Base-by-base conservation (phyloP, 176 grass and related monocot genomes). In the Calamus simplicifolius region DNA sequence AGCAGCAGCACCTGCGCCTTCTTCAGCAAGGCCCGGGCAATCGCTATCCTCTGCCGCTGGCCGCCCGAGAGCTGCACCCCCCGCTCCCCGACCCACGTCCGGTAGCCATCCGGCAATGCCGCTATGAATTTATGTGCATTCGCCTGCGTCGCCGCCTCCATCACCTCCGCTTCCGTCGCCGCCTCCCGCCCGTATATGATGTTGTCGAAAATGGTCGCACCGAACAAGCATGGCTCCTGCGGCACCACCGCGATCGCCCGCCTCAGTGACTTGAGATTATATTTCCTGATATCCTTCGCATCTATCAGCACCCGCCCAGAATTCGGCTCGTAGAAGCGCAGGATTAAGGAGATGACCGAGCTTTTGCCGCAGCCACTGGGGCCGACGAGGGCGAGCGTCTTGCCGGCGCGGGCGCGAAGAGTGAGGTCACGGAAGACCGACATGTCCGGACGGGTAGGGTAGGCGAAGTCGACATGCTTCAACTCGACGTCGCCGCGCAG, bases 151-250 rank as follows among this genome's bases (percentile, higher is more conserved):
- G 82, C 68, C 0, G 52, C 82, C 3, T 70, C 69, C 61, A 73
- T 6, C 25, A 85, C 73, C 72, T 85, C 82, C 26, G 74, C 69
- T 27, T 85, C 82, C 7, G 72, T 72, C 5, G 23, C 77, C 5
- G 59, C 31, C 28, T 85, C 72, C 25, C 57, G 71, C 6, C 82
- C 73, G 51, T 85, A 80, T 7, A 59, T 50, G 1, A 84, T 84
- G 70, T 79, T 84, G 6, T 77, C 81, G 25, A 62, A 78, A 14
- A 81, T 73, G 6, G 77, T 72, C 49, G 68, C 69, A 18, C 69
- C 74, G 57, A 85, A 80, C 59, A 81, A 62, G 63, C 66, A 27
- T 16, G 82, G 82, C 66, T 85, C 82, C 70, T 81, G 82, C n/a
- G 73, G 74, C 59, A 85, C 73, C 50, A 73, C 59, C 6, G 73